phyloP scores from a whole-genome alignment of 140 eudicot species.

The Erigeron philadelphicus region DNA sequence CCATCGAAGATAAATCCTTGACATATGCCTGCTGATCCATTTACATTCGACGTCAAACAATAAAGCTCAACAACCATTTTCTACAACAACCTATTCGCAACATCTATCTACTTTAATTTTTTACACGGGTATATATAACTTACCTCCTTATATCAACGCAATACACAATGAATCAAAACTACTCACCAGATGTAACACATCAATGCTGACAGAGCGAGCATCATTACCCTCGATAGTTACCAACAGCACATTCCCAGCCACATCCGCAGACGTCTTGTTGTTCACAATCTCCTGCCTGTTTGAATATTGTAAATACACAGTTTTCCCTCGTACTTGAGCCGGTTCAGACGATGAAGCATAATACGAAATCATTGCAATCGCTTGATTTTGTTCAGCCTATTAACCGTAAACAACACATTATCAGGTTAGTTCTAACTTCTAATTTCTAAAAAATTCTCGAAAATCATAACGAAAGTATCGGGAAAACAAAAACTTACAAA shows the following conservation, averaged over 20 bases:
- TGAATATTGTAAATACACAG: conserved; percentile 88
- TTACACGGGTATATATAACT: conserved; percentile 8
- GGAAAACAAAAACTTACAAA: conserved; percentile 46
- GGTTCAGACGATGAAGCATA: conserved; percentile 98
- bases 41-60: conserved; percentile 52
- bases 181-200: conserved; percentile 90
- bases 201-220: conserved; percentile 92
- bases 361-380: conserved; percentile 92
- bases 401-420: conserved; percentile 3
- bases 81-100: conserved; percentile 41
- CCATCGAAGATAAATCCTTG: conserved; percentile 93
- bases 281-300: conserved; percentile 98
- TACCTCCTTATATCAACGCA: conserved; percentile 25
- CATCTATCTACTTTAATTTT: conserved; percentile 10
- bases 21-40: conserved; percentile 94
- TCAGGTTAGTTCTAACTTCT: background rate
- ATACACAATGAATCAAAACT: conserved; percentile 13
- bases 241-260: conserved; percentile 84
- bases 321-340: conserved; percentile 94
- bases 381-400: conserved; percentile 83
- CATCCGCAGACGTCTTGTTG: conserved; percentile 96
- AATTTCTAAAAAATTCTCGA: background rate
- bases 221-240: conserved; percentile 90
- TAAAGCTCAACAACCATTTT: conserved; percentile 42
- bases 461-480: too few relatives aligned